A percentile compares a stretch with the other conserved stretches of the same genome.
phyloP scores from a whole-genome alignment of 2,329 filamentous ascomycete species.

The Fusarium praegraminearum region DNA sequence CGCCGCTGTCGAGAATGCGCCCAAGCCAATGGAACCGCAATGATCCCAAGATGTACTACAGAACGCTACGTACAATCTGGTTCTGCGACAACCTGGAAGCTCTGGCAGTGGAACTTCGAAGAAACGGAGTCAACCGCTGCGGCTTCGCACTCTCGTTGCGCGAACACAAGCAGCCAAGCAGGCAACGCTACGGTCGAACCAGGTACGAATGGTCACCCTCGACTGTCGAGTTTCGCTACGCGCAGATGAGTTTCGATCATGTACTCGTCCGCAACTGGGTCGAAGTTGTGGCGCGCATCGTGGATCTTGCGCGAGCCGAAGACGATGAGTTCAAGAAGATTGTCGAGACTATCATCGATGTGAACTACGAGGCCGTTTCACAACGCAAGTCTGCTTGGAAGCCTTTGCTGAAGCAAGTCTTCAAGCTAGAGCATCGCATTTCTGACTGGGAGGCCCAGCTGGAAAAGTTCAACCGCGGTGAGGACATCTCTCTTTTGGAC shows the following conservation, averaged over 20 bases:
- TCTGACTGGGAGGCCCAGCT: slow-evolving; percentile 40
- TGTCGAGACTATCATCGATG: background rate
- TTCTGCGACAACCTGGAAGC: background rate
- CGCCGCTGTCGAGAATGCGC: background rate
- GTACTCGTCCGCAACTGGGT: slow-evolving; percentile 41
- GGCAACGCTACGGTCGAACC: rapidly evolving
- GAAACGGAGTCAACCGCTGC: background rate
- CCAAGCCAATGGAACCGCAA: slow-evolving; percentile 21
- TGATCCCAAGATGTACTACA: background rate
- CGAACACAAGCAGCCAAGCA: rapidly evolving
- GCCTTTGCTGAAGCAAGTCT: slow-evolving; percentile 11
- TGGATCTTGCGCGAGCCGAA: slow-evolving; percentile 24
- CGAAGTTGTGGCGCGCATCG: slow-evolving; percentile 31
- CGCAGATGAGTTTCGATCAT: slow-evolving; percentile 46
- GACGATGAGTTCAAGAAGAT: slow-evolving; percentile 4
- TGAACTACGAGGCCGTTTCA: background rate
- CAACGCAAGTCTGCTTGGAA: slow-evolving; percentile 14
- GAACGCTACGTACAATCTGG: slow-evolving; percentile 32
- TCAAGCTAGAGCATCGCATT: slow-evolving; percentile 33
- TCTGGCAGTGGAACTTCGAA: background rate
- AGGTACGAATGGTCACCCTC: slow-evolving; percentile 21
- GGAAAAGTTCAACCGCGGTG: slow-evolving; percentile 11
- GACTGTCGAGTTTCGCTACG: slow-evolving; percentile 46
- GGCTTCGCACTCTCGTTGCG: slow-evolving; percentile 22
- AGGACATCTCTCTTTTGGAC: slow-evolving; percentile 31